A percentile compares a stretch with the other conserved stretches of the same genome.
These are phyloP conservation scores for Dovyalis caffra DNA, from an alignment of 345 rosid genomes.

Conservation along the genomic window DNA sequence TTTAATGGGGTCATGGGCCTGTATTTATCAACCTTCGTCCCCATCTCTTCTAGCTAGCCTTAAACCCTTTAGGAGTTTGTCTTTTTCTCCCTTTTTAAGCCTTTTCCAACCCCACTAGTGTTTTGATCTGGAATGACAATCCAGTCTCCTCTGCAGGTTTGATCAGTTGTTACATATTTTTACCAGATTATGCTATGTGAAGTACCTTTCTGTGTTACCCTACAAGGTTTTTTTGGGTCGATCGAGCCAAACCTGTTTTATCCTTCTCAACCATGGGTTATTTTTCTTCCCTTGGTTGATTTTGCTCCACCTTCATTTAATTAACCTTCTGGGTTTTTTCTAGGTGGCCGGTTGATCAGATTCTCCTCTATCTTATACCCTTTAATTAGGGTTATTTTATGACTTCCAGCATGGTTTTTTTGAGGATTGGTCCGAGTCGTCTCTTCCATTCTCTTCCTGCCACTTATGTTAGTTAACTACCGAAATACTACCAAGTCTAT, in stretches of 20 bases:
- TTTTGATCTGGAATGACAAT: neutral
- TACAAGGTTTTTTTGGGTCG: neutral
- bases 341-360: constrained; percentile 1
- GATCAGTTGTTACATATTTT: neutral
- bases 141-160: neutral
- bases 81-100: neutral
- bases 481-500: too few relatives aligned
- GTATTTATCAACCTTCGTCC: neutral
- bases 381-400: too few relatives aligned
- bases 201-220: neutral
- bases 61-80: neutral
- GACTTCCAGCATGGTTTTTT: neutral
- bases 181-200: neutral
- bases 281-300: constrained; percentile 5
- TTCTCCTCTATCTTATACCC: neutral
- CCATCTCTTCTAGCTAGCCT: neutral
- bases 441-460: neutral
- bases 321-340: neutral
- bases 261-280: neutral
- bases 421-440: neutral
- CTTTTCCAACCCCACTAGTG: neutral
- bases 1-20: neutral
- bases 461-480: neutral
- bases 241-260: neutral
- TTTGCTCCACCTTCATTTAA: neutral